These are phyloP conservation scores for Sungouiozyma intestinalis DNA, from an alignment of 805 yeast genomes.

Conservation along the genomic window DNA sequence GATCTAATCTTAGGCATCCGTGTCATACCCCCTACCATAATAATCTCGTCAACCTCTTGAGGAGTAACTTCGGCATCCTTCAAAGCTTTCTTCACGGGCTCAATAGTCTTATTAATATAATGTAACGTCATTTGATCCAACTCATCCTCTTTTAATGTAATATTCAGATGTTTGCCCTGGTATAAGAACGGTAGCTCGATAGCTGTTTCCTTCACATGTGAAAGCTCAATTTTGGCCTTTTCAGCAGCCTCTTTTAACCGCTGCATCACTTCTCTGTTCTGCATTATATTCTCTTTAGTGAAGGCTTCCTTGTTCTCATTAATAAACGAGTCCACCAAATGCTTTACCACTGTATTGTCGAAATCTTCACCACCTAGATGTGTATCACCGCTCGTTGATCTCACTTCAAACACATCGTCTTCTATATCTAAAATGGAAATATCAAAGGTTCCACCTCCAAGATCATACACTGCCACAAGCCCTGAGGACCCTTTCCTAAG, in stretches of 20 bases:
- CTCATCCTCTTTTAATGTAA: slow-evolving; percentile 53
- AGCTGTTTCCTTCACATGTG: slow-evolving; percentile 51
- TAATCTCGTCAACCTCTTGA: slow-evolving; percentile 61
- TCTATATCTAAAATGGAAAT: slow-evolving; percentile 69
- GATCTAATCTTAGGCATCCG: slow-evolving; percentile 74
- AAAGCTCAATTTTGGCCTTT: slow-evolving; percentile 62
- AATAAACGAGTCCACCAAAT: slow-evolving; percentile 50
- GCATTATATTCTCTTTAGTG: slow-evolving; percentile 26
- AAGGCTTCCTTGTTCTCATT: slow-evolving; percentile 37
- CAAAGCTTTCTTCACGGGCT: slow-evolving; percentile 64
- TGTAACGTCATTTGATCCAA: slow-evolving; percentile 57
- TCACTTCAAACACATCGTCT: slow-evolving; percentile 71
- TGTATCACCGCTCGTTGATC: slow-evolving; percentile 77
- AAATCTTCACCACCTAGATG: slow-evolving; percentile 84
- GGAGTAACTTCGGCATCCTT: slow-evolving; percentile 62
- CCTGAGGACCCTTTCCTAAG: slow-evolving; percentile 27
- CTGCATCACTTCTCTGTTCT: slow-evolving; percentile 51
- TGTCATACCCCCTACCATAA: slow-evolving; percentile 84
- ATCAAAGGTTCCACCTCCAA: slow-evolving; percentile 83
- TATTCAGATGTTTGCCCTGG: slow-evolving; percentile 48
- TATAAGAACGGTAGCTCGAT: slow-evolving; percentile 63
- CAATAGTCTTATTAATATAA: slow-evolving; percentile 56
- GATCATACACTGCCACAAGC: slow-evolving; percentile 47
- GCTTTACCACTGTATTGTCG: slow-evolving; percentile 50
- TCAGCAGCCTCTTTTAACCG: slow-evolving; percentile 75